Evolutionary conservation across 768 basidiomycete genomes (phyloP).

Genomic region (Xerocomellus dryophilus): DNA sequence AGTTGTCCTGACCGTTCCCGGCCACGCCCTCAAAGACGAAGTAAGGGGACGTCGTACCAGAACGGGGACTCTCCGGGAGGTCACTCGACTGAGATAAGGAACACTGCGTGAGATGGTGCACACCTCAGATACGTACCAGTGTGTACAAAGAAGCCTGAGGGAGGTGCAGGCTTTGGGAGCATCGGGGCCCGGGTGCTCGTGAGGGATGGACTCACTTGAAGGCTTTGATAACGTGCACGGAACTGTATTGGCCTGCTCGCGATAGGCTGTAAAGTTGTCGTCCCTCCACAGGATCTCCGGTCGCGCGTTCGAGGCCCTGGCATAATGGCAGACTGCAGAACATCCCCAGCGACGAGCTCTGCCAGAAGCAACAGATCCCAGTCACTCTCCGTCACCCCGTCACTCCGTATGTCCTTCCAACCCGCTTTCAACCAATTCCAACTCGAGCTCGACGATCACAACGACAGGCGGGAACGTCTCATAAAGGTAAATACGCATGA

Average conservation of each 20-base stretch:
- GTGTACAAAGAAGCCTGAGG: slow-evolving; percentile 75
- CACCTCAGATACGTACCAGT: slow-evolving; percentile 41
- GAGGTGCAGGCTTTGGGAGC: slow-evolving; percentile 59
- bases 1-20: neutral
- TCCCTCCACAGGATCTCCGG: no score
- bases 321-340: neutral
- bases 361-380: neutral
- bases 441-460: slow-evolving; percentile 72
- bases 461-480: slow-evolving; percentile 85
- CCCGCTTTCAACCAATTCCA: slow-evolving; percentile 59
- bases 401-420: slow-evolving; percentile 11
- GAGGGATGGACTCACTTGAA: no score
- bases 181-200: no score
- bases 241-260: no score
- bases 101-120: slow-evolving; percentile 39
- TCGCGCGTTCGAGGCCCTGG: slow-evolving; percentile 33
- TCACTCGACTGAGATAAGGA: neutral
- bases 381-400: slow-evolving; percentile 2
- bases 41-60: neutral
- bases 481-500: slow-evolving; percentile 63
- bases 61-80: neutral
- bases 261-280: no score
- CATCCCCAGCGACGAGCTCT: slow-evolving; percentile 39
- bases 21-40: neutral
- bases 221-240: no score